phyloP scores from a whole-genome alignment of 805 yeast genomes.

The Wickerhamiella australiensis region DNA sequence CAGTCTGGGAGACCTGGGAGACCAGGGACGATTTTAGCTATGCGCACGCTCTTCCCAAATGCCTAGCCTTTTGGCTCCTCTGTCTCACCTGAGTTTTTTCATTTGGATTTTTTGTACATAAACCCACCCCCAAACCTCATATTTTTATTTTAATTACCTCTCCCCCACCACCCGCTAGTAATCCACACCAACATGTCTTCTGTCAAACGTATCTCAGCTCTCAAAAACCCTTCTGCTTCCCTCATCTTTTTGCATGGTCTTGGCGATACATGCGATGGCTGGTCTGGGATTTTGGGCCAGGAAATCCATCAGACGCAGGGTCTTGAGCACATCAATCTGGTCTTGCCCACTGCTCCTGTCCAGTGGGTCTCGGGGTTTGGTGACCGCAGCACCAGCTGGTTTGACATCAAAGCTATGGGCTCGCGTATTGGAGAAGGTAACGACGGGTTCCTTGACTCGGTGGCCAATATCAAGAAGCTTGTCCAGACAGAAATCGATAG shows the following conservation, averaged over 20 bases:
- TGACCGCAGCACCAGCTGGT: constrained; percentile 70
- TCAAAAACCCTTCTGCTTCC: constrained; percentile 42
- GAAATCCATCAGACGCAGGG: constrained; percentile 34
- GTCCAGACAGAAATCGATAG: constrained; percentile 26
- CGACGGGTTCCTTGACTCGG: constrained; percentile 30
- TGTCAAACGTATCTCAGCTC: constrained; percentile 33
- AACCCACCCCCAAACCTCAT: too few species aligned
- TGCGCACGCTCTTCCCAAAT: too few species aligned
- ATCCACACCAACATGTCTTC: neutral
- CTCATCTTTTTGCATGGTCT: constrained; percentile 77
- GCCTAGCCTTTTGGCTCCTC: too few species aligned
- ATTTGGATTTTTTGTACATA: too few species aligned
- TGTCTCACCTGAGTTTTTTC: too few species aligned
- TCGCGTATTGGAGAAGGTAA: constrained; percentile 24
- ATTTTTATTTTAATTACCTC: neutral
- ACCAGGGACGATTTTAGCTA: too few species aligned
- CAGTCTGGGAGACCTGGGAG: too few species aligned
- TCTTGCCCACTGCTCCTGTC: constrained; percentile 85
- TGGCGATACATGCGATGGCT: constrained; percentile 88
- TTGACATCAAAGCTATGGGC: constrained; percentile 42
- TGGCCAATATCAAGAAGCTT: constrained; percentile 23
- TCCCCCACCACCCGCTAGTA: neutral
- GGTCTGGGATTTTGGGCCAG: constrained; percentile 63
- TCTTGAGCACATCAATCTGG: constrained; percentile 49
- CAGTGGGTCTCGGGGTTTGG: constrained; percentile 61